A percentile compares a stretch with the other conserved stretches of the same genome.
These are phyloP conservation scores for Lepiota venenata DNA, from an alignment of 768 basidiomycete species.

Conservation along the genomic window DNA sequence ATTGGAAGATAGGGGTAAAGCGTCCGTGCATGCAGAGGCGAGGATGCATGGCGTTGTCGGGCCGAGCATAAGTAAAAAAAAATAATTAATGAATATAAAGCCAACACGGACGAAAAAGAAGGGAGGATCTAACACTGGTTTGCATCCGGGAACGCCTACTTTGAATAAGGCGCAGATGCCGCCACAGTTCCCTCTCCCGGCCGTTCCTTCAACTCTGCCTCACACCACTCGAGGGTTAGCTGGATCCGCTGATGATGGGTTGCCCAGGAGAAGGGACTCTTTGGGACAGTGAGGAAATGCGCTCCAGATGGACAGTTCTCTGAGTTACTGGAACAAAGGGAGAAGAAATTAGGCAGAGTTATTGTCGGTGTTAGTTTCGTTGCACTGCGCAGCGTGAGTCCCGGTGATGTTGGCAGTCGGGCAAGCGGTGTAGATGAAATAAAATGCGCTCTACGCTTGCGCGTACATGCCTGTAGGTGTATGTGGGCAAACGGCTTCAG, in stretches of 20 bases:
- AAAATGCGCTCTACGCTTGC: constrained; percentile 74
- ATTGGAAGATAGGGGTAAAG: constrained; percentile 49
- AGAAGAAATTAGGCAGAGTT: no score
- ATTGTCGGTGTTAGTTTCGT: no score
- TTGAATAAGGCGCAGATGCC: constrained; percentile 27
- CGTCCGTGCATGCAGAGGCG: constrained; percentile 49
- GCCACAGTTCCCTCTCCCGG: constrained; percentile 25
- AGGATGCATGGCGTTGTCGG: constrained; percentile 33
- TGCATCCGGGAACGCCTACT: constrained; percentile 22
- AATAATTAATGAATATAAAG: background rate
- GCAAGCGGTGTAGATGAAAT: constrained; percentile 81
- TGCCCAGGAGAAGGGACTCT: no score
- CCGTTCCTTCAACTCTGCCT: constrained; percentile 40
- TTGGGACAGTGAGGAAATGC: no score
- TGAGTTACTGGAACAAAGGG: no score
- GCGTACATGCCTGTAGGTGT: constrained; percentile 12
- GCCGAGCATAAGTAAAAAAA: constrained; percentile 19
- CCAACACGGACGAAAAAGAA: background rate
- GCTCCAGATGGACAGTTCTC: no score
- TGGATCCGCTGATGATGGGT: no score
- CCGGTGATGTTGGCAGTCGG: constrained; percentile 80
- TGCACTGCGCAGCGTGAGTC: constrained; percentile 42
- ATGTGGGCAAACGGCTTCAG: constrained; percentile 10
- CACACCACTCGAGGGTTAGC: no score
- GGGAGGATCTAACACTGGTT: constrained; percentile 19